Evolutionary conservation across 1,284 basidiomycete species (phyloP).

Genomic region (Cryptococcus sp.): DNA sequence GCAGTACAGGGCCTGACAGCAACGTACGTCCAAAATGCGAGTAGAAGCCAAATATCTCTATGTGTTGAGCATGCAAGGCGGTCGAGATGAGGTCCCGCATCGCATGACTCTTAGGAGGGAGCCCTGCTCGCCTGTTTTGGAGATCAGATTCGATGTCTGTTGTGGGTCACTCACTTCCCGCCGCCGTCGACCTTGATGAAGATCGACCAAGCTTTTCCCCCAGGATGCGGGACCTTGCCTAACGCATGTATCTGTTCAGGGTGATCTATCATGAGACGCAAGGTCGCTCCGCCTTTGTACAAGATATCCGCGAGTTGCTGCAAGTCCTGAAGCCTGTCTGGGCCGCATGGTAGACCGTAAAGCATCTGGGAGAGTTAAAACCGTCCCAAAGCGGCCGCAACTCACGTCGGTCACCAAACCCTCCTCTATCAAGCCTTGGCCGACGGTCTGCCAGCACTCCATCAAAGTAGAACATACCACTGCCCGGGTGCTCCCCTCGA

Average conservation of each 20-base stretch:
- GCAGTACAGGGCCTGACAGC: too few species aligned
- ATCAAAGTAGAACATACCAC: too few species aligned
- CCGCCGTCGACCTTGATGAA: constrained; percentile 81
- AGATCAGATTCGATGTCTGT: neutral
- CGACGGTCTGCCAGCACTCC: too few species aligned
- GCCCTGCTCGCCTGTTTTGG: constrained; percentile 68
- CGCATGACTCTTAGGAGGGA: constrained; percentile 58
- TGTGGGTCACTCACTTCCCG: constrained; percentile 61
- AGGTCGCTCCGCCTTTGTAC: constrained; percentile 60
- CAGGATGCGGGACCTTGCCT: constrained; percentile 51
- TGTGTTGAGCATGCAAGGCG: constrained; percentile 58
- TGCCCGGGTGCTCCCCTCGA: too few species aligned
- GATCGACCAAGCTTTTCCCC: constrained; percentile 61
- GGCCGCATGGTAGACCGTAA: constrained; percentile 69
- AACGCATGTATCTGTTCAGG: constrained; percentile 67
- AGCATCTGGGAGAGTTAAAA: constrained; percentile 60
- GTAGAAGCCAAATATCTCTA: constrained; percentile 76
- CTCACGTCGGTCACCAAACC: too few species aligned
- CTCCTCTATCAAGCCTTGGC: too few species aligned
- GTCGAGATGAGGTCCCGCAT: constrained; percentile 62
- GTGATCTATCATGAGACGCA: constrained; percentile 74
- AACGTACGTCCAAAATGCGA: constrained; percentile 56
- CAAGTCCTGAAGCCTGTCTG: constrained; percentile 68
- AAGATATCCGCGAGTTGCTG: constrained; percentile 59
- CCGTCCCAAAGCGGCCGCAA: too few species aligned